Percentiles rank a stretch among this genome's conserved stretches.
Evolutionary conservation across 2,329 filamentous ascomycete species (phyloP).

Genomic region (Chaetomiaceae sp.): DNA sequence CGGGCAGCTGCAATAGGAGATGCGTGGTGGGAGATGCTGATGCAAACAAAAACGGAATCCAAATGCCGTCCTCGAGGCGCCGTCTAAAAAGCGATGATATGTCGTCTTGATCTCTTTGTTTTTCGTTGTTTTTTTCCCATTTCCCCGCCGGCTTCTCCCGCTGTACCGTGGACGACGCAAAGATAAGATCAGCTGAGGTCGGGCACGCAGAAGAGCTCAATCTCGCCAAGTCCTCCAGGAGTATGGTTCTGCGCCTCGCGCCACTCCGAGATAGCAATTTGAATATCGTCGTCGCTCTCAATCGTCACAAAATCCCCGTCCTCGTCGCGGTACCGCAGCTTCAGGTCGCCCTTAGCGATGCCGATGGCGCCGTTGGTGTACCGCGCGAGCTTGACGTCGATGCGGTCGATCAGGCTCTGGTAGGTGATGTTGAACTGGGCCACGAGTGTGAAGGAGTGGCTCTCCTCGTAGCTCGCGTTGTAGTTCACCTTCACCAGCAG

Average conservation of each 20-base stretch:
- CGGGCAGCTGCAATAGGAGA: background rate
- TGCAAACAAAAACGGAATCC: conserved; percentile 2
- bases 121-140: background rate
- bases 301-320: conserved; percentile 93
- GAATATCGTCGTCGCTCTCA: conserved; percentile 91
- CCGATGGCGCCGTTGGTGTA: conserved; percentile 83
- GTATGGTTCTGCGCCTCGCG: conserved; percentile 58
- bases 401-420: conserved; percentile 86
- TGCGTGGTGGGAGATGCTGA: background rate
- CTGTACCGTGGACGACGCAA: too few species aligned
- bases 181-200: conserved; percentile 27
- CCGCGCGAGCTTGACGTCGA: conserved; percentile 87
- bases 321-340: conserved; percentile 84
- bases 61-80: conserved; percentile 2
- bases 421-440: conserved; percentile 94
- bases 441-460: conserved; percentile 90
- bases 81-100: conserved; percentile 8
- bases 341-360: conserved; percentile 74
- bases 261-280: conserved; percentile 93
- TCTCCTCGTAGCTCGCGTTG: conserved; percentile 69
- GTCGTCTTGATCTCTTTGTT: background rate
- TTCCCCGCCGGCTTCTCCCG: too few species aligned
- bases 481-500: conserved; percentile 95
- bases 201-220: conserved; percentile 74
- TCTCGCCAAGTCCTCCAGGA: conserved; percentile 76